Evolutionary conservation across 345 rosid species (phyloP).

Genomic region (Lepidium africanum): DNA sequence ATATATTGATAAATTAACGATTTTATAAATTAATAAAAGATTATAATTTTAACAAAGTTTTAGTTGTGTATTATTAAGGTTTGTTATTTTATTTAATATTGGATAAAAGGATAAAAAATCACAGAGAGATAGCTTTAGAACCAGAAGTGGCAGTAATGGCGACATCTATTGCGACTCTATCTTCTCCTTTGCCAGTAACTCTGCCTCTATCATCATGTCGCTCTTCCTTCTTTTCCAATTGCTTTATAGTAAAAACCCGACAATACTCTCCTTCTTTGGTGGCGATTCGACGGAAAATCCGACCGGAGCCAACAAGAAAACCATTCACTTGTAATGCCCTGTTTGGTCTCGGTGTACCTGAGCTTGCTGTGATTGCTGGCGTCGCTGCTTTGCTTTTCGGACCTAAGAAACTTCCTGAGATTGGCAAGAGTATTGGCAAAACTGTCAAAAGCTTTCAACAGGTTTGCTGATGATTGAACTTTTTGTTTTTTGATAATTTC

Average conservation of each 20-base stretch:
- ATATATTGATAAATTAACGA: too few relatives aligned
- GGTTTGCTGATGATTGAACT: constrained; percentile 34
- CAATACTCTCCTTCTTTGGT: constrained; percentile 26
- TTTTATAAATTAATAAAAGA: too few relatives aligned
- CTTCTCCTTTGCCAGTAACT: constrained; percentile 32
- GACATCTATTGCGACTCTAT: constrained; percentile 49
- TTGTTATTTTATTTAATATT: neutral
- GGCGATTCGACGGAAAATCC: constrained; percentile 32
- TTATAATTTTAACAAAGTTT: too few relatives aligned
- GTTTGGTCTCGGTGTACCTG: constrained; percentile 95
- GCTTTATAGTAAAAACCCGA: constrained; percentile 3
- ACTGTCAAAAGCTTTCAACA: constrained; percentile 94
- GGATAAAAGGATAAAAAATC: neutral
- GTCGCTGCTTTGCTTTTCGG: constrained; percentile 90
- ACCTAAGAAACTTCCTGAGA: constrained; percentile 93
- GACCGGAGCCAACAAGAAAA: constrained; percentile 34
- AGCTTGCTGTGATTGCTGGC: constrained; percentile 92
- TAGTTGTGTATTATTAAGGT: too few relatives aligned
- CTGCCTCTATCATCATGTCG: constrained; percentile 46
- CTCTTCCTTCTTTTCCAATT: constrained; percentile 38
- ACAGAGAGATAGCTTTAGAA: constrained; percentile 1
- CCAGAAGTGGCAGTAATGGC: constrained; percentile 39
- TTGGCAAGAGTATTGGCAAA: constrained; percentile 88
- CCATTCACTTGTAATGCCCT: constrained; percentile 60
- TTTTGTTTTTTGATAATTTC: neutral